A percentile compares a stretch with the other conserved stretches of the same genome.
phyloP scores from a whole-genome alignment of 176 grass and related monocot genomes.

The Stipa capillata region DNA sequence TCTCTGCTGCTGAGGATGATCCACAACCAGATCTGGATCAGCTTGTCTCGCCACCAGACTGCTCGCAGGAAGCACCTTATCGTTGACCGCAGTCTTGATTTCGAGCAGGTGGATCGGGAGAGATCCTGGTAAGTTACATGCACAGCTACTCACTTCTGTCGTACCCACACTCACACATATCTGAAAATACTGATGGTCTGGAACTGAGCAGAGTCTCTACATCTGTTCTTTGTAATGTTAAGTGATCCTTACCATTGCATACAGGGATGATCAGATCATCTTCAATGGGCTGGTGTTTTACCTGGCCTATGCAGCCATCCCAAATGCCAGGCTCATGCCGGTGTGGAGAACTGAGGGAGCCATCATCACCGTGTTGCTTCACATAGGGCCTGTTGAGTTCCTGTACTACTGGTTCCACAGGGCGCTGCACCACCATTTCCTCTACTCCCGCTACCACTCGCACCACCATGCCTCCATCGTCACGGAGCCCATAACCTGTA shows the following conservation, averaged over 20 bases:
- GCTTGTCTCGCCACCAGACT: conserved; percentile 61
- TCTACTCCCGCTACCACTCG: conserved; percentile 83
- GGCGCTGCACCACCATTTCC: conserved; percentile 86
- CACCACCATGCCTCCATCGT: conserved; percentile 83
- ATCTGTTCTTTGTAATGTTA: neutral
- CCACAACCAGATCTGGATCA: conserved; percentile 90
- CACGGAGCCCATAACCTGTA: conserved; percentile 92
- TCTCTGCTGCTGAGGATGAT: conserved; percentile 63
- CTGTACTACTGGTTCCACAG: conserved; percentile 96
- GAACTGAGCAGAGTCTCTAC: neutral
- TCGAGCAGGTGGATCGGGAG: conserved; percentile 89
- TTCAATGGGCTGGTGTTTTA: conserved; percentile 71
- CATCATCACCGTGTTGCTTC: conserved; percentile 42
- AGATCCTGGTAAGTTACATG: conserved; percentile 53
- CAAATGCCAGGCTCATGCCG: conserved; percentile 25
- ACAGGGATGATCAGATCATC: conserved; percentile 95
- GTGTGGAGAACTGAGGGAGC: conserved; percentile 62
- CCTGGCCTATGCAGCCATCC: conserved; percentile 16
- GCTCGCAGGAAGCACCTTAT: conserved; percentile 75
- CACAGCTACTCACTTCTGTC: neutral
- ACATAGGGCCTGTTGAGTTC: conserved; percentile 73
- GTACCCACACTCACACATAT: neutral
- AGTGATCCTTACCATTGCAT: neutral
- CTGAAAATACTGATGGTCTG: neutral
- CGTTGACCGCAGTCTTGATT: conserved; percentile 70